A percentile compares a stretch with the other conserved stretches of the same genome.
These are phyloP conservation scores for Vaccinium macrocarpon DNA, from an alignment of 148 eudicot species.

Conservation along the genomic window DNA sequence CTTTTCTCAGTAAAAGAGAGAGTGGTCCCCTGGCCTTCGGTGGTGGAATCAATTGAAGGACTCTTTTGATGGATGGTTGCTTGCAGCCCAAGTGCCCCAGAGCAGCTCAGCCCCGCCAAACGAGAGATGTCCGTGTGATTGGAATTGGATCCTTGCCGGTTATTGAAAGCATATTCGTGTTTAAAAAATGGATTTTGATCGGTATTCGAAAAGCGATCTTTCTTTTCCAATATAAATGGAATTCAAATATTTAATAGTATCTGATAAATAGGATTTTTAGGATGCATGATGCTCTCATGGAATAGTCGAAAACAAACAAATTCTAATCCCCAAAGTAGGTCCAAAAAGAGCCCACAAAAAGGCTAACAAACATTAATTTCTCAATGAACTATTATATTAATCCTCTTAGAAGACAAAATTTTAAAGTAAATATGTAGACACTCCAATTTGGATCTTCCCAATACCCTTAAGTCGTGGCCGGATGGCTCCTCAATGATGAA, in stretches of 20 bases:
- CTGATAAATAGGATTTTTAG: neutral
- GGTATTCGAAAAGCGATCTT: too few relatives aligned
- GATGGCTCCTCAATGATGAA: too few relatives aligned
- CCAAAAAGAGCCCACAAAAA: neutral
- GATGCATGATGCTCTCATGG: neutral
- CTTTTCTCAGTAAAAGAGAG: neutral
- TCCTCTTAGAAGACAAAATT: too few relatives aligned
- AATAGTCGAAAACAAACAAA: neutral
- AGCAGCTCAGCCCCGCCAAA: neutral
- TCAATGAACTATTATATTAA: too few relatives aligned
- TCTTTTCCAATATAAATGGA: too few relatives aligned
- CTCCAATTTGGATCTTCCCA: too few relatives aligned
- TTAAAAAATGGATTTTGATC: too few relatives aligned
- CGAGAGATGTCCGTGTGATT: neutral
- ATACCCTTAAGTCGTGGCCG: too few relatives aligned
- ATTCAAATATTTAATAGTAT: too few relatives aligned
- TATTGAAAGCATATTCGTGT: too few relatives aligned
- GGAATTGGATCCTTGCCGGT: neutral
- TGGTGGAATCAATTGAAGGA: neutral
- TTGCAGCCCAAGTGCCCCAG: neutral
- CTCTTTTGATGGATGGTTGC: slow-evolving; percentile 4
- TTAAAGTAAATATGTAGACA: too few relatives aligned
- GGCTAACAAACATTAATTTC: neutral
- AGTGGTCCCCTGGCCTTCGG: neutral
- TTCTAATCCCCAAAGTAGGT: neutral